These are phyloP conservation scores for Tuber umbilicatum DNA, from an alignment of 495 filamentous ascomycete genomes.

Conservation along the genomic window DNA sequence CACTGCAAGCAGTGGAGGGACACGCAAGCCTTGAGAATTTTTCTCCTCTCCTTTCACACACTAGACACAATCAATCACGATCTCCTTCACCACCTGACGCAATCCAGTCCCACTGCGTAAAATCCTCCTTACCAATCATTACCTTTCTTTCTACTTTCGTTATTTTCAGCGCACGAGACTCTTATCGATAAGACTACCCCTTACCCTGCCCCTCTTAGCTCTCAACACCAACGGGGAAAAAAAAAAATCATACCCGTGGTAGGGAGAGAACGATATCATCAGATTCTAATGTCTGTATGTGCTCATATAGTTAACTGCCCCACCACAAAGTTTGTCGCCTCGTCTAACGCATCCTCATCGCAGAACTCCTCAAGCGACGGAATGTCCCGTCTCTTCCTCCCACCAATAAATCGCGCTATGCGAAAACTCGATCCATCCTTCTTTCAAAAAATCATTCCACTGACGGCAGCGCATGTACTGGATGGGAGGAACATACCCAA, in stretches of 20 bases:
- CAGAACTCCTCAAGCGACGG: slow-evolving; percentile 19
- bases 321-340: neutral
- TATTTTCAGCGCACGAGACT: too few relatives aligned
- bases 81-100: too few relatives aligned
- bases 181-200: neutral
- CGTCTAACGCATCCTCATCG: neutral
- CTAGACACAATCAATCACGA: too few relatives aligned
- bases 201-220: neutral
- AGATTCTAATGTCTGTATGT: neutral
- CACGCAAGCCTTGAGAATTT: too few relatives aligned
- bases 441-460: slow-evolving; percentile 65
- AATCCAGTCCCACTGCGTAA: too few relatives aligned
- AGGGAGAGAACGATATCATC: neutral
- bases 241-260: neutral
- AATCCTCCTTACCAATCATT: too few relatives aligned
- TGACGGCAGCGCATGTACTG: slow-evolving; percentile 71
- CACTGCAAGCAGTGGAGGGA: too few relatives aligned
- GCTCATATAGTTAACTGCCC: neutral
- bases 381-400: slow-evolving; percentile 55
- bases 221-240: neutral
- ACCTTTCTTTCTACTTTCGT: too few relatives aligned
- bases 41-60: too few relatives aligned
- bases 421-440: slow-evolving; percentile 70
- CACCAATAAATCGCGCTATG: slow-evolving; percentile 77
- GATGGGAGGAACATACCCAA: slow-evolving; percentile 63